phyloP scores from a whole-genome alignment of 1,284 basidiomycete genomes.

The Veloporphyrellus conicus region DNA sequence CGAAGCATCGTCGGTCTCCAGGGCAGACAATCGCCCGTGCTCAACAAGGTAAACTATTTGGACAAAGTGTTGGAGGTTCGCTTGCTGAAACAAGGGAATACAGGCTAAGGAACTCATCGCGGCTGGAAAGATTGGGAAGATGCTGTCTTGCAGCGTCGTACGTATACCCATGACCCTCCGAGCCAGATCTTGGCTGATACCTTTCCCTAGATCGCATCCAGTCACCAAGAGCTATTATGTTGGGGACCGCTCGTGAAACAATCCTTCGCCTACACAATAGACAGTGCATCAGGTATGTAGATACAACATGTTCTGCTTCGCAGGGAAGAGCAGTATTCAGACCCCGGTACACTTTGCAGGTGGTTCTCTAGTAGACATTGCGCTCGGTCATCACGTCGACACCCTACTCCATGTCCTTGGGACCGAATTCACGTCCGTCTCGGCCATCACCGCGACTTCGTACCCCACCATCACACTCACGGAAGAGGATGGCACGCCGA shows the following conservation, averaged over 20 bases:
- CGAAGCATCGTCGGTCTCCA: constrained; percentile 11
- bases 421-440: constrained; percentile 8
- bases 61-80: too few relatives aligned
- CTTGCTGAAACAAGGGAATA: not conserved
- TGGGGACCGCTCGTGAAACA: constrained; percentile 13
- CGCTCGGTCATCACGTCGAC: constrained; percentile 12
- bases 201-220: constrained; percentile 3
- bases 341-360: not conserved
- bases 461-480: constrained; percentile 12
- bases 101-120: constrained; percentile 15
- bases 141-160: constrained; percentile 15
- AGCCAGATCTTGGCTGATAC: not conserved
- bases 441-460: constrained; percentile 10
- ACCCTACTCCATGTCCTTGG: constrained; percentile 15
- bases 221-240: constrained; percentile 1
- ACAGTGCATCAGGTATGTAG: constrained; percentile 10
- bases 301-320: not conserved
- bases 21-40: constrained; percentile 13
- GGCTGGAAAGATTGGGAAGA: constrained; percentile 10
- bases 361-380: constrained; percentile 10
- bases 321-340: too few relatives aligned
- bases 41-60: constrained; percentile 8
- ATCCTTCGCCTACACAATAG: constrained; percentile 4
- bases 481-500: constrained; percentile 14
- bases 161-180: not conserved